Evolutionary conservation across 352 stramenopile species (phyloP), one percentile per base, ranked within the genome.

Genomic region (Thraustochytrium striatum): DNA sequence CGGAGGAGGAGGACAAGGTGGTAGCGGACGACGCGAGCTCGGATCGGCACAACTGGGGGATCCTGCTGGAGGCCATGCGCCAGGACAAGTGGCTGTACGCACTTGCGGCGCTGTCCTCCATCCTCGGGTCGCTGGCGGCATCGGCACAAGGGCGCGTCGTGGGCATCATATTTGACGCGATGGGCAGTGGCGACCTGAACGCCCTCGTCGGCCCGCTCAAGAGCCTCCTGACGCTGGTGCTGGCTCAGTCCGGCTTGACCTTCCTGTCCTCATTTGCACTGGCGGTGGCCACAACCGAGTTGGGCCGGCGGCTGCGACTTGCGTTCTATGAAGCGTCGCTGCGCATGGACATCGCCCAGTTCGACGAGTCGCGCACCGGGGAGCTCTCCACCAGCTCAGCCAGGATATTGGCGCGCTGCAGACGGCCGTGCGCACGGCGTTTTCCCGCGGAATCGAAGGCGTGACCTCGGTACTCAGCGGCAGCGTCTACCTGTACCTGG

Each of bases 371-470:
- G 7, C 44, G 52, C 44, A 41, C 70, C 5, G 70, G 70, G 19
- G 70, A 80, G 57, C 39, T 80, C 39, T 43, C 70, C 55, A 69
- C 28, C 55, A 80, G 50, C 55, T 80, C 7, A 70, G 32, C 5
- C 38, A 80, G 73, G 72, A 84, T 32, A 39, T 84, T n/a, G 79
- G 81, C 21, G 57, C 47, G 39, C 78, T 82, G 39, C 57, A 82
- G 69, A 78, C 55, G 1, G 28, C 70, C 5, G 55, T 80, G 47
- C 38, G 55, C 53, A 73, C 58, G 57, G 90, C 88, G 59, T 85
- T 86, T 44, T 87, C 87, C 0, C 90, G 89, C 84, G 85, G 81
- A 0, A 55, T 93, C 5, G 86, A 85, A 0, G 88, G 88, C 2
- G 65, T 75, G 0, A 75, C 65, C 28, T 32, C 21, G n/a, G 61